Percentiles rank a stretch among this genome's conserved stretches.
Evolutionary conservation across 148 eudicot genomes (phyloP).

Genomic region (Limonium bicolor): DNA sequence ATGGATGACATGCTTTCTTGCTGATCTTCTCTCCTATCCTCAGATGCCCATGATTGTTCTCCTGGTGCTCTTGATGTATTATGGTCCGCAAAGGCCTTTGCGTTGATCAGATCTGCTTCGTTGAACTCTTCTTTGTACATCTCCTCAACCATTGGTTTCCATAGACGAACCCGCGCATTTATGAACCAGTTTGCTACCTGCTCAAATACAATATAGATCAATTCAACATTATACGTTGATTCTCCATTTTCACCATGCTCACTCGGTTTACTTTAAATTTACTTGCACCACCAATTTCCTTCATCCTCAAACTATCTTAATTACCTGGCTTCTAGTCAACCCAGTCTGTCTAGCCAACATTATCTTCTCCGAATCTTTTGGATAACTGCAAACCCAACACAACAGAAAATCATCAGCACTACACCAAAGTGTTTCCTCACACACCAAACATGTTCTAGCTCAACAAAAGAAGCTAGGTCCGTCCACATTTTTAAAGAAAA

Average conservation of each 20-base stretch:
- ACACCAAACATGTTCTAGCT: background rate
- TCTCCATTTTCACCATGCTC: no score
- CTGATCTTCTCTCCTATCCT: constrained; percentile 35
- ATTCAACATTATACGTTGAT: no score
- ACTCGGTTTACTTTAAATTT: no score
- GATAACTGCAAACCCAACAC: background rate
- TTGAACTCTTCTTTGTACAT: constrained; percentile 95
- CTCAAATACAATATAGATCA: no score
- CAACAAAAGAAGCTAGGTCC: background rate
- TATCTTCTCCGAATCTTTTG: constrained; percentile 4
- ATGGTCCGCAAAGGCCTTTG: constrained; percentile 43
- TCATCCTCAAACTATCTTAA: no score
- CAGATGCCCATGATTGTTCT: constrained; percentile 34
- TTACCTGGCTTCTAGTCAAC: constrained; percentile 3
- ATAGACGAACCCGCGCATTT: constrained; percentile 88
- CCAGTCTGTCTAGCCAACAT: constrained; percentile 2
- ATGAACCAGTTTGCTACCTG: constrained; percentile 98
- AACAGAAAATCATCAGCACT: background rate
- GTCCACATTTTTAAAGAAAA: background rate
- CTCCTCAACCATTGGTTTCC: constrained; percentile 99
- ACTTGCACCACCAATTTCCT: no score
- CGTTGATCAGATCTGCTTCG: constrained; percentile 32
- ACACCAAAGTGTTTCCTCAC: background rate
- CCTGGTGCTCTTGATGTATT: constrained; percentile 21
- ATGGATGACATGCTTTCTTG: constrained; percentile 27